These are phyloP conservation scores for Schwanniomyces polymorphus DNA, from an alignment of 805 yeast species.

Conservation along the genomic window DNA sequence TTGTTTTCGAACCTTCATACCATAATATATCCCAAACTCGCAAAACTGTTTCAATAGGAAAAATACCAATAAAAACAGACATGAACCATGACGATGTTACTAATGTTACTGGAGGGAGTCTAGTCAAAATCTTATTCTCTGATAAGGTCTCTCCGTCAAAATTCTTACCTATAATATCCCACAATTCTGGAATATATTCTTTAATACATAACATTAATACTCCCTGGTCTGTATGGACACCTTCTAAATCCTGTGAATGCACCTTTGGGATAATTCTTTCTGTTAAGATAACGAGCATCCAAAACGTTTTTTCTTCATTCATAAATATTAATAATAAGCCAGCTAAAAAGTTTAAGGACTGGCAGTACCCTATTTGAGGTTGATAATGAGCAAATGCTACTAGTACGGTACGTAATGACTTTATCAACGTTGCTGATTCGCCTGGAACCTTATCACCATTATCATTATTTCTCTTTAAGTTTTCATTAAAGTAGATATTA, in stretches of 20 bases:
- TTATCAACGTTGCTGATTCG: conserved; percentile 60
- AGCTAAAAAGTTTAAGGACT: conserved; percentile 88
- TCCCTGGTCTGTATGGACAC: conserved; percentile 94
- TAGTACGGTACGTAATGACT: conserved; percentile 75
- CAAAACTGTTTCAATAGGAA: conserved; percentile 86
- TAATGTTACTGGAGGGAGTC: conserved; percentile 85
- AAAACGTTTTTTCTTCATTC: conserved; percentile 88
- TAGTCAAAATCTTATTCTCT: conserved; percentile 57
- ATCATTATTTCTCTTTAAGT: conserved; percentile 6
- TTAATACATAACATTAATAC: conserved; percentile 83
- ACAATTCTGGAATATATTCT: conserved; percentile 80
- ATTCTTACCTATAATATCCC: conserved; percentile 52
- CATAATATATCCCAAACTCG: conserved; percentile 95
- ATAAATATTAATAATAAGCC: conserved; percentile 81
- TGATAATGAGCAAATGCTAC: conserved; percentile 81
- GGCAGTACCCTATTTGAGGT: conserved; percentile 95
- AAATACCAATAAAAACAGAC: conserved; percentile 89
- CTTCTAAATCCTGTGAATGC: conserved; percentile 86
- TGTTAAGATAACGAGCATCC: conserved; percentile 94
- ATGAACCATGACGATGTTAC: conserved; percentile 98
- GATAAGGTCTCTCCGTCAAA: conserved; percentile 40
- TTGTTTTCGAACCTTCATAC: conserved; percentile 85
- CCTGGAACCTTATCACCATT: conserved; percentile 1
- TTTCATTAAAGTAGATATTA: conserved; percentile 71
- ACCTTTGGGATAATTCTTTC: conserved; percentile 86